These are phyloP conservation scores for Rhizopogon parksii DNA, from an alignment of 1,284 basidiomycete genomes.

Conservation along the genomic window DNA sequence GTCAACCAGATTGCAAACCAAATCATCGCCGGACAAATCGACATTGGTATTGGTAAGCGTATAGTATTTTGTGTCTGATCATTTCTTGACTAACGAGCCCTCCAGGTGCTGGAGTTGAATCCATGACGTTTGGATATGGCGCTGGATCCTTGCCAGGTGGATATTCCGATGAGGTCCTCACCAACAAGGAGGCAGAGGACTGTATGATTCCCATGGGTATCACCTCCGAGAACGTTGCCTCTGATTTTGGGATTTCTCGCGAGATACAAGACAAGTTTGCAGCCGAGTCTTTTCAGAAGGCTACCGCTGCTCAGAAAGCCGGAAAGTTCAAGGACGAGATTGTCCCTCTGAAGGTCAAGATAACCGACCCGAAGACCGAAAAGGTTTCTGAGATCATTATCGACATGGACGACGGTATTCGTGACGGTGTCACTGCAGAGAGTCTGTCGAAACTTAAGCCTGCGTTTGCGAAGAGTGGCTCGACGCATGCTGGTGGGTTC, in stretches of 20 bases:
- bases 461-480: conserved; percentile 84
- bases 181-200: conserved; percentile 79
- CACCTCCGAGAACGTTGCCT: conserved; percentile 94
- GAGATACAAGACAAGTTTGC: conserved; percentile 80
- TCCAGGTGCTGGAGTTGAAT: conserved; percentile 88
- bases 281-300: conserved; percentile 82
- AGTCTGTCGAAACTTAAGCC: conserved; percentile 89
- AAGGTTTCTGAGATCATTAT: conserved; percentile 76
- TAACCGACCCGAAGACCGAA: conserved; percentile 80
- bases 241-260: conserved; percentile 70
- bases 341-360: conserved; percentile 74
- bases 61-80: conserved; percentile 5
- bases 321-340: conserved; percentile 94
- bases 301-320: conserved; percentile 80
- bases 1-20: conserved; percentile 89
- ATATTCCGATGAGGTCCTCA: conserved; percentile 77
- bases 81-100: conserved; percentile 2
- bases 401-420: conserved; percentile 86
- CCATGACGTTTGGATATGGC: conserved; percentile 87
- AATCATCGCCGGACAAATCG: conserved; percentile 79
- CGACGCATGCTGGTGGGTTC: conserved; percentile 75
- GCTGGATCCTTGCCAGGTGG: conserved; percentile 64
- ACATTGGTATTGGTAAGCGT: conserved; percentile 81
- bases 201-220: conserved; percentile 96
- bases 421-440: conserved; percentile 86